Base-by-base conservation (phyloP, 495 filamentous ascomycete species). In the Trichocladium antarcticum region DNA sequence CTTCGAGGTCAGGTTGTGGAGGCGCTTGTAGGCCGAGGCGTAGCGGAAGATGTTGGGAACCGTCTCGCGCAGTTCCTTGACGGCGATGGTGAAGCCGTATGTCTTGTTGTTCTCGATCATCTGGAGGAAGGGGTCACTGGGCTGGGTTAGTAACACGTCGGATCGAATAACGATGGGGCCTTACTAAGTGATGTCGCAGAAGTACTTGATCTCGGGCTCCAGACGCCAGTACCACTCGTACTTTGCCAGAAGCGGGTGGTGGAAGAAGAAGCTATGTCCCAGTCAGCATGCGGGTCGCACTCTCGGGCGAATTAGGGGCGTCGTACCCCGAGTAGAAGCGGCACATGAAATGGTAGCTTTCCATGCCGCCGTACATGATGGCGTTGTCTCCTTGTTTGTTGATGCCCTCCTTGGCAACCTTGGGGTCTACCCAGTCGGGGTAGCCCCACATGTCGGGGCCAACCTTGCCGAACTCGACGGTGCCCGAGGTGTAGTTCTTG, bases 221-320 rank as follows among this genome's bases (percentile, higher is more conserved):
- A 99, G 69, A 39, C 92, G 87, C 92, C 92, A 99, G 72, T 99
- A 99, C 92, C 92, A 99, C 64, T 96, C 87, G 70, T 97, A 99
- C 68, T 99, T 95, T 59, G 83, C 74, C 32, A 99, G 78, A 19
- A 97, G 80, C 53, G 89, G 85, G 59, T 99, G 92, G 70, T 96
- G 95, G 74, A 94, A 99, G 72, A 99, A 99, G 68, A 89, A 87
- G 34, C 89, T 93, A 55, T 17, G 16, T 29, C 10, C 17, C 20
- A 17, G 52, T 66, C 55, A 62, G 59, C 51, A 44, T 49, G 24
- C 42, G 15, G 35, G 50, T 38, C 11, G 54, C 32, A 12, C 20
- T 3, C 12, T 3, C 4, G 3, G 6, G 11, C n/a, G 14, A 24
- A 19, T 1, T n/a, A 29, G 36, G 22, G 42, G 10, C 5, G 35